Conservation (phyloP, 164 flowering plant genomes). For the Vitis labrusca region DNA sequence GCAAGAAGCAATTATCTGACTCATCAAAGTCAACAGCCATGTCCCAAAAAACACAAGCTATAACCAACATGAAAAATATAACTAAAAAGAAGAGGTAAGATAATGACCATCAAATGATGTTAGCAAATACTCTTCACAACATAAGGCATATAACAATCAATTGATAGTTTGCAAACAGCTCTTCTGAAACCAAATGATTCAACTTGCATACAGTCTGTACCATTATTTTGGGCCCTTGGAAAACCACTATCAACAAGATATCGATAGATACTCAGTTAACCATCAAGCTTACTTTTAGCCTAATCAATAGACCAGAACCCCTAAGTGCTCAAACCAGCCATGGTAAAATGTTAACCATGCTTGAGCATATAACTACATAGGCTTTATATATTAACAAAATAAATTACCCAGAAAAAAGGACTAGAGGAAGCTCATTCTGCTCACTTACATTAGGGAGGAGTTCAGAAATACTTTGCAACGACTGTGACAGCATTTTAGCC, state of each 20-base stretch:
- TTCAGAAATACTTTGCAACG: constrained; percentile 49
- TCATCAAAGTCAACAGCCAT: constrained; percentile 19
- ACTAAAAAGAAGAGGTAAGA: neutral
- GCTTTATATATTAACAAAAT: neutral
- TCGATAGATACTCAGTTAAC: too few relatives aligned
- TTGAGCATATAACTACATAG: too few relatives aligned
- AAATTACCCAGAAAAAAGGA: neutral
- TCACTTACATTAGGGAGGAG: constrained; percentile 50
- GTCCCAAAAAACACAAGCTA: constrained; percentile 1
- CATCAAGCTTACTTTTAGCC: too few relatives aligned
- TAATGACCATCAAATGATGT: neutral
- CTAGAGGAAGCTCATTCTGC: neutral
- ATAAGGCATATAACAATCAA: too few relatives aligned
- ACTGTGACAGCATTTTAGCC: constrained; percentile 63
- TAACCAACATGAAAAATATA: constrained; percentile 1
- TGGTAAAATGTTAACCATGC: too few relatives aligned
- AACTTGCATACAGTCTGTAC: too few relatives aligned
- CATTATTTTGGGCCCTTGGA: neutral
- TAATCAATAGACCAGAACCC: too few relatives aligned
- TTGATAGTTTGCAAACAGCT: neutral
- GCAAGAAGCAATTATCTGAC: constrained; percentile 29
- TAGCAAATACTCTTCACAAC: neutral
- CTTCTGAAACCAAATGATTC: neutral
- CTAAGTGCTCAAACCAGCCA: too few relatives aligned
- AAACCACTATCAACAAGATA: neutral